Base-by-base conservation (phyloP, 1,139 yeast species). In the Pichia sorboxylosa region DNA sequence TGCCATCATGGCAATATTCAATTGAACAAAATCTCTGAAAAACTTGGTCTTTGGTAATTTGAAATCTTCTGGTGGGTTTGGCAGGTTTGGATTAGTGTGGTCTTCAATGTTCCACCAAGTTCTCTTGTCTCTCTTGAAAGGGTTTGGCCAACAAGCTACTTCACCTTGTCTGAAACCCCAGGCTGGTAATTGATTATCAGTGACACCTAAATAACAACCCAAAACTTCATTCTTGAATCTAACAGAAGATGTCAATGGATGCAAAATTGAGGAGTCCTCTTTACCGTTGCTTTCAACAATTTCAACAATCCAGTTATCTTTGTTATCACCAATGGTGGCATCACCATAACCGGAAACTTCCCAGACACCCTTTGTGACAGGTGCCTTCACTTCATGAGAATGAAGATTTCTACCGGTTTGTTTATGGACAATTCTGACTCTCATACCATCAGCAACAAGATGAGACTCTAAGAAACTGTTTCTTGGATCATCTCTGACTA, bases 101-200 rank as follows among this genome's bases (percentile, higher is more conserved):
- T 72, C 67, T 61, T 92, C 99, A 52, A 92, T 67, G 58, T 87
- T 90, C 97, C 98, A 92, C 96, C 96, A 90, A 20, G 96, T 84
- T 61, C 92, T 70, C 64, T 83, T 84, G 58, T 92, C 97, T 55
- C 92, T 79, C 37, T 58, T 66, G 56, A 80, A 75, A 29, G 94
- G 81, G 47, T 67, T 67, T 47, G 73, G 77, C 54, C 73, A 64
- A 61, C 99, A 92, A 5, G 77, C 79, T 44, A 90, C 92, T 63
- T 92, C 99, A 49, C 94, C 90, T 64, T 92, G 99, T 59, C 92
- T 77, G 72, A 84, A 92, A 42, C 99, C 99, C 99, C 99, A 92
- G 35, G 75, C 85, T 28, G 99, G 99, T 46, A 85, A 69, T 33
- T 68, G 58, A 46, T 63, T 62, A 41, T 94, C 95, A 29, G 92